Evolutionary conservation across 208 protist genomes (phyloP).

Genomic region (Trypanosoma cruzi): DNA sequence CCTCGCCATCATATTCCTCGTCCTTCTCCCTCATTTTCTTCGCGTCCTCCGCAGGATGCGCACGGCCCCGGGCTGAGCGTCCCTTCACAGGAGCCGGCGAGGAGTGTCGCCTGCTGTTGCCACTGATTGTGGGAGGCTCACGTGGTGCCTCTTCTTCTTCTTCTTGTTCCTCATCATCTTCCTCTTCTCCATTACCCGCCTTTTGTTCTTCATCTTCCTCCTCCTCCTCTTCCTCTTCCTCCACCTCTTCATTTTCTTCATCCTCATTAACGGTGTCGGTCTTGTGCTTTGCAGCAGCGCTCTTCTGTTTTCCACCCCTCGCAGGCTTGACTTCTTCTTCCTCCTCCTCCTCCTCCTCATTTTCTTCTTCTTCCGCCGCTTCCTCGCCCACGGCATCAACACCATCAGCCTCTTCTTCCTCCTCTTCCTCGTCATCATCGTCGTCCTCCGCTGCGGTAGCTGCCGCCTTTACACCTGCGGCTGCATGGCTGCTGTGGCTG

Average conservation of each 20-base stretch:
- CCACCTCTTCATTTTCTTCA: background rate
- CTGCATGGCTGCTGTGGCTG: background rate
- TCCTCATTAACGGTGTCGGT: constrained; percentile 18
- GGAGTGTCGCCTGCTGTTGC: constrained; percentile 2
- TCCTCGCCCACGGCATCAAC: constrained; percentile 7
- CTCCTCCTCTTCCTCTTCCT: constrained; percentile 5
- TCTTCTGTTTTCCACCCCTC: constrained; percentile 3
- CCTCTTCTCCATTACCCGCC: constrained; percentile 30
- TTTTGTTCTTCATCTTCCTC: constrained; percentile 35
- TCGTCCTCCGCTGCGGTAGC: constrained; percentile 17
- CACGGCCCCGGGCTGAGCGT: constrained; percentile 1
- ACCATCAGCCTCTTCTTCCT: constrained; percentile 30
- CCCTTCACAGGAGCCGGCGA: background rate
- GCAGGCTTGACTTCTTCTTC: background rate
- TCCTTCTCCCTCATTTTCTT: constrained; percentile 1
- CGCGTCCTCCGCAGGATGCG: background rate
- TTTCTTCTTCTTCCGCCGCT: constrained; percentile 24
- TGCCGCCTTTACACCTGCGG: constrained; percentile 8
- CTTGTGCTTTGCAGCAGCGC: constrained; percentile 11
- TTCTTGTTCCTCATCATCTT: constrained; percentile 28
- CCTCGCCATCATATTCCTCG: constrained; percentile 10
- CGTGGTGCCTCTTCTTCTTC: constrained; percentile 18
- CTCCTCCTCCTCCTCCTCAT: constrained; percentile 30
- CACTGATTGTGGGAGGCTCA: constrained; percentile 2
- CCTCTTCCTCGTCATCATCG: constrained; percentile 29